Conservation (phyloP, 2,329 filamentous ascomycete species). For the Colletotrichum tamarilloi region DNA sequence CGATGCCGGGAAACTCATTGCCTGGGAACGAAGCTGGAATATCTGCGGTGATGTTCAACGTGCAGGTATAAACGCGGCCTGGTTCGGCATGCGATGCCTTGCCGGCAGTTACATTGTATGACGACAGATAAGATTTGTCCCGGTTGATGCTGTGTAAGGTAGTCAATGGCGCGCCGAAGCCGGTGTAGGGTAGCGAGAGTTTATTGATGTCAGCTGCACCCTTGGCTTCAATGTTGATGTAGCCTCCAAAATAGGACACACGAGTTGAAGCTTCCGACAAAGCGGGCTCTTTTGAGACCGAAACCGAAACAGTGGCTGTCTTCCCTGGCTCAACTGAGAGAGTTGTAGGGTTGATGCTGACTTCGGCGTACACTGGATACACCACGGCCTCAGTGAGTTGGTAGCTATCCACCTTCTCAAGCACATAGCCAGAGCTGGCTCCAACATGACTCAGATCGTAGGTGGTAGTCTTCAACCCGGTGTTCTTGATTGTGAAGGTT, state of each 20-base stretch:
- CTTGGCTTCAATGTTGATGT: conserved; percentile 39
- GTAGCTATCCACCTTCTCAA: conserved; percentile 2
- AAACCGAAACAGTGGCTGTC: conserved; percentile 36
- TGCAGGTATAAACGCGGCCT: conserved; percentile 10
- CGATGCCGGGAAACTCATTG: conserved; percentile 1
- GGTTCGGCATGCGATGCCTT: background rate
- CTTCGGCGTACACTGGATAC: background rate
- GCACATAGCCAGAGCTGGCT: conserved; percentile 48
- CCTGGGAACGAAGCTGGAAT: conserved; percentile 6
- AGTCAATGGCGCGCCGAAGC: conserved; percentile 14
- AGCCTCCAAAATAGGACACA: conserved; percentile 44
- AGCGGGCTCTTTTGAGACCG: conserved; percentile 20
- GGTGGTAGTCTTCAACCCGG: conserved; percentile 42
- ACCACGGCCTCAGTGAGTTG: background rate
- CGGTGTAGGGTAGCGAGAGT: conserved; percentile 11
- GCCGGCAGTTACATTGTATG: background rate
- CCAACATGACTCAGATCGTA: conserved; percentile 45
- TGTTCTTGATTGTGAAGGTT: conserved; percentile 50
- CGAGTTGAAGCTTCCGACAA: conserved; percentile 34
- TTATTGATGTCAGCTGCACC: conserved; percentile 13
- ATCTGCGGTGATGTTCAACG: background rate
- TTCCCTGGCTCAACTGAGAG: conserved; percentile 37
- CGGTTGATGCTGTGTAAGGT: background rate
- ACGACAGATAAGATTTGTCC: conserved; percentile 1
- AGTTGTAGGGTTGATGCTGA: conserved; percentile 6